These are phyloP conservation scores for Hericium coralloides DNA, from an alignment of 768 basidiomycete species.

Conservation along the genomic window DNA sequence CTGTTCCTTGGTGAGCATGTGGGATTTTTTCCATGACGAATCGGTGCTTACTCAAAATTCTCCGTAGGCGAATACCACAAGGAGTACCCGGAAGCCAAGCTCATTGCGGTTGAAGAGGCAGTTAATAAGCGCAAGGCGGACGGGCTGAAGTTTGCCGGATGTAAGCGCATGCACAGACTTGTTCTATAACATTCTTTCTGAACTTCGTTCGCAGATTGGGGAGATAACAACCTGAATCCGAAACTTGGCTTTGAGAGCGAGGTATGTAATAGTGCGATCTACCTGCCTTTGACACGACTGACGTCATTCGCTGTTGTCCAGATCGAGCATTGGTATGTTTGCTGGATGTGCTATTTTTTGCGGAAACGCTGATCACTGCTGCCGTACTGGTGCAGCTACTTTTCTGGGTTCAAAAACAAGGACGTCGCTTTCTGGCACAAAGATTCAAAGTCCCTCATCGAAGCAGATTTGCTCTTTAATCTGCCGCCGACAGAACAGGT, in stretches of 20 bases:
- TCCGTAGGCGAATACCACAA: slow-evolving; percentile 49
- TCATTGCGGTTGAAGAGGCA: slow-evolving; percentile 58
- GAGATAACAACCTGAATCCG: slow-evolving; percentile 32
- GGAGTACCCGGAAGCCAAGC: slow-evolving; percentile 60
- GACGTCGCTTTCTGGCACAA: slow-evolving; percentile 80
- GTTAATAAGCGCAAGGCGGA: slow-evolving; percentile 43
- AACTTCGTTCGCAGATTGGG: slow-evolving; percentile 19
- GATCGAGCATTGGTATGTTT: slow-evolving; percentile 23
- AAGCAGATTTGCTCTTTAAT: slow-evolving; percentile 82
- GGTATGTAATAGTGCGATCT: slow-evolving; percentile 20
- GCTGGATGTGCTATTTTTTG: too few species aligned
- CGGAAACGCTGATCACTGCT: not conserved
- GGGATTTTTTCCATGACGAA: slow-evolving; percentile 14
- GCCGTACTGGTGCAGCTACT: slow-evolving; percentile 46
- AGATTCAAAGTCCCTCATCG: slow-evolving; percentile 60
- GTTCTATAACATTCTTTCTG: not conserved
- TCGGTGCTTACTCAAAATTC: slow-evolving; percentile 6
- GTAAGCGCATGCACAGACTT: slow-evolving; percentile 27
- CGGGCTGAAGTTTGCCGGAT: slow-evolving; percentile 50
- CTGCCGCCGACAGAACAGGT: slow-evolving; percentile 74
- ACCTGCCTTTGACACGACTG: not conserved
- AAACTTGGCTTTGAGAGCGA: slow-evolving; percentile 76
- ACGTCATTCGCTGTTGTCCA: slow-evolving; percentile 3
- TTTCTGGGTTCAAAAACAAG: slow-evolving; percentile 63
- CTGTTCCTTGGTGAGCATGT: slow-evolving; percentile 41